phyloP scores from a whole-genome alignment of 495 filamentous ascomycete species.

The Mycothermus thermophilus region DNA sequence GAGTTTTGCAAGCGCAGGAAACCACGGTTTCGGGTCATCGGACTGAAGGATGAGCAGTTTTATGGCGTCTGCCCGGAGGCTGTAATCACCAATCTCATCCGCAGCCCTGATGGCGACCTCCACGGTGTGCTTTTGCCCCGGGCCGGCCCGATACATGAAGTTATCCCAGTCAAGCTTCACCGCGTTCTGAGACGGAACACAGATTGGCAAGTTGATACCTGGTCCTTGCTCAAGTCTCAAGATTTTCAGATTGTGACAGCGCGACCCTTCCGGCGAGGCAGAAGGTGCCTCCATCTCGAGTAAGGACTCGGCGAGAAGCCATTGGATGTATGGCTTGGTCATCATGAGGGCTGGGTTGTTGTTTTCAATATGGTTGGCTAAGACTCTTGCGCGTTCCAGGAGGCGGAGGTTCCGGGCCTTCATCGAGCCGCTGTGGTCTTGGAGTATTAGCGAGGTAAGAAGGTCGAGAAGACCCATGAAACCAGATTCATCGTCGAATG shows the following conservation, averaged over 20 bases:
- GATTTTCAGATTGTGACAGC: conserved; percentile 2
- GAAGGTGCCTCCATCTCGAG: conserved; percentile 3
- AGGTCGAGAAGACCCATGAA: conserved; percentile 13
- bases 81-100: conserved; percentile 7
- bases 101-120: conserved; percentile 11
- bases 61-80: conserved; percentile 5
- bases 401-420: conserved; percentile 2
- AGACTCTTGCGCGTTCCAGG: neutral
- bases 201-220: conserved; percentile 11
- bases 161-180: conserved; percentile 9
- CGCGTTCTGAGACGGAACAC: conserved; percentile 3
- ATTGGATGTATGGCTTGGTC: conserved; percentile 12
- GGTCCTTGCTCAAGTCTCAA: conserved; percentile 1
- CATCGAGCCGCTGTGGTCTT: neutral
- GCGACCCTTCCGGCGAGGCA: conserved; percentile 1
- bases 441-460: conserved; percentile 9
- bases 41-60: conserved; percentile 12
- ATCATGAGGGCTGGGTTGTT: conserved; percentile 7
- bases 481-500: conserved; percentile 5
- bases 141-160: conserved; percentile 2
- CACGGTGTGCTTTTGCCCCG: conserved; percentile 1
- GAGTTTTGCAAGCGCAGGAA: conserved; percentile 4
- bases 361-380: conserved; percentile 3
- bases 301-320: conserved; percentile 8
- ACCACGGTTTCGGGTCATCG: conserved; percentile 1